phyloP scores from a whole-genome alignment of 176 grass and related monocot species.

The Aegilops tauschii region DNA sequence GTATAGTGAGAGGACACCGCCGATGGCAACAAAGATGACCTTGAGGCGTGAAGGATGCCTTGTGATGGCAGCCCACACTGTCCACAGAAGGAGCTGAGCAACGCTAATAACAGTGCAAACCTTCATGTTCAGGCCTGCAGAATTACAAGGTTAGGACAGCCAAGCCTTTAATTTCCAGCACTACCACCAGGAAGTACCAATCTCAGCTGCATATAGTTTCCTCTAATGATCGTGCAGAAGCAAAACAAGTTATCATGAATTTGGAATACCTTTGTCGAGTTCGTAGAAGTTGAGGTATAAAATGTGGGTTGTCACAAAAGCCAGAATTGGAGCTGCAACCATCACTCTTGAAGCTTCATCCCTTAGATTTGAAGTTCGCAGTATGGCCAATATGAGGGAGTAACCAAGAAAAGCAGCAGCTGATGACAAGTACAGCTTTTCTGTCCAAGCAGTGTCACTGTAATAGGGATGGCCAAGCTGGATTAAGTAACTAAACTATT shows the following conservation, averaged over 20 bases:
- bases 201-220: neutral
- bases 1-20: conserved; percentile 37
- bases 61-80: conserved; percentile 63
- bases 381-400: conserved; percentile 68
- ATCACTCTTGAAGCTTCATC: conserved; percentile 84
- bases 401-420: conserved; percentile 71
- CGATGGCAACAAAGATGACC: conserved; percentile 51
- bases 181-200: neutral
- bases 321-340: conserved; percentile 85
- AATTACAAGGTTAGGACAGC: neutral
- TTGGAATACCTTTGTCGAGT: conserved; percentile 70
- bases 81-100: conserved; percentile 65
- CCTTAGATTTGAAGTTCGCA: conserved; percentile 68
- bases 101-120: conserved; percentile 57
- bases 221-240: neutral
- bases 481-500: neutral
- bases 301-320: conserved; percentile 92
- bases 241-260: neutral
- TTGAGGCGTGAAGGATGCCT: conserved; percentile 71
- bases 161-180: neutral
- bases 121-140: conserved; percentile 74
- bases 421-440: conserved; percentile 75
- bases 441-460: conserved; percentile 77
- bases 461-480: neutral
- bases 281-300: conserved; percentile 91